Evolutionary conservation across 805 yeast genomes (phyloP), one percentile per base, ranked within the genome.

Genomic region (Candida sphagnicola): DNA sequence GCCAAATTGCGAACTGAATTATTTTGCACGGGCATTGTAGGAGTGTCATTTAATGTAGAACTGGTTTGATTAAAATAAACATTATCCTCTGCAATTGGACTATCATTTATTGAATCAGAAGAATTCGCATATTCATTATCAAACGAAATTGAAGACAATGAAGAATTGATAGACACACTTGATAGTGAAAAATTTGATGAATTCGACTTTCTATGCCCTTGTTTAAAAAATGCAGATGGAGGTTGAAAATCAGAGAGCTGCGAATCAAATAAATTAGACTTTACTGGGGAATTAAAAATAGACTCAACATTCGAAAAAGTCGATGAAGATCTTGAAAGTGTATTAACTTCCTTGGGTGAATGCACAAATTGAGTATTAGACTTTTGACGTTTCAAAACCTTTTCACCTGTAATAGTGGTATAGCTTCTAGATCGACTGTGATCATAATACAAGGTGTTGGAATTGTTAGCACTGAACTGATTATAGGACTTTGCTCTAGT

Each of bases 401-500:
- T 63, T 34, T 55, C 61, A 32, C 53, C 48, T 5, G 62, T 57
- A 24, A 53, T 52, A 12, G 63, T 61, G 18, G 66, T 52, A 38
- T 49, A 58, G 25, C 65, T 57, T 35, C 66, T 42, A 5, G 35
- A 31, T 8, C 21, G 24, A 24, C 30, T 34, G 45, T 61, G 65
- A 42, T 36, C 37, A 21, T 11, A 29, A 18, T 13, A 23, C 11
- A 28, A 31, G 19, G 37, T 21, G 23, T 31, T 37, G 3, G 40
- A 23, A 19, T 11, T 18, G 15, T 23, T 34, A 8, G 18, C 12
- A 13, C 28, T 18, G 19, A 17, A 53, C 37, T 57, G 58, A 42
- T 47, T 59, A 48, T 59, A 62, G 5, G 69, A 62, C 44, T 64
- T 65, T 28, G 69, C 67, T 31, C 69, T 56, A 11, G 64, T 57